A percentile compares a stretch with the other conserved stretches of the same genome.
phyloP scores from a whole-genome alignment of 192 early-diverging fungal genomes.

The Mortierella claussenii region DNA sequence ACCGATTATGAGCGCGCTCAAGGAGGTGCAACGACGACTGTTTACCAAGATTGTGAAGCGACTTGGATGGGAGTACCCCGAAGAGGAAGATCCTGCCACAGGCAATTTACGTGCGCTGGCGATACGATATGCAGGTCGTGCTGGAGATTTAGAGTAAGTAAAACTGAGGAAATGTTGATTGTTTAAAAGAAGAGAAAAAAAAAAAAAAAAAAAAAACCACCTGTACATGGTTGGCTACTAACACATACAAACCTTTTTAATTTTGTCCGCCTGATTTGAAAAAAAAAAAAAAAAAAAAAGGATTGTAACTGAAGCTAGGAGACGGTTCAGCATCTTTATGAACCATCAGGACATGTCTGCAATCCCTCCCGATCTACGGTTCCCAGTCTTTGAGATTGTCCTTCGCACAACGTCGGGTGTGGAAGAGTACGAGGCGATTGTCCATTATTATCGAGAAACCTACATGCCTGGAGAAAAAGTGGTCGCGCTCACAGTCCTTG shows the following conservation, averaged over 20 bases:
- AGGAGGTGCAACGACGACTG: constrained; percentile 62
- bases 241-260: too few relatives aligned
- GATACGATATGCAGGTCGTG: constrained; percentile 69
- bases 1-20: constrained; percentile 65
- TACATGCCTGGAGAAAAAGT: constrained; percentile 65
- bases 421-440: constrained; percentile 53
- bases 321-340: constrained; percentile 76
- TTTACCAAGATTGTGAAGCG: constrained; percentile 63
- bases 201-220: too few relatives aligned
- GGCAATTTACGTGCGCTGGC: constrained; percentile 71
- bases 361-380: constrained; percentile 71
- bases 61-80: constrained; percentile 65
- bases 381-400: constrained; percentile 70
- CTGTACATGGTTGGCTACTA: too few relatives aligned
- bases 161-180: not conserved
- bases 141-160: constrained; percentile 65
- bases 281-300: too few relatives aligned
- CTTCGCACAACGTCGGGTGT: constrained; percentile 60
- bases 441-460: constrained; percentile 56
- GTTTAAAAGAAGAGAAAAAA: not conserved
- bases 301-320: constrained; percentile 72
- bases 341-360: constrained; percentile 60
- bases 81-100: constrained; percentile 64
- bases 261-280: not conserved
- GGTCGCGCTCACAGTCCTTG: constrained; percentile 69